These are phyloP conservation scores for Plantago lanceolata DNA, from an alignment of 305 asterid species.

Conservation along the genomic window DNA sequence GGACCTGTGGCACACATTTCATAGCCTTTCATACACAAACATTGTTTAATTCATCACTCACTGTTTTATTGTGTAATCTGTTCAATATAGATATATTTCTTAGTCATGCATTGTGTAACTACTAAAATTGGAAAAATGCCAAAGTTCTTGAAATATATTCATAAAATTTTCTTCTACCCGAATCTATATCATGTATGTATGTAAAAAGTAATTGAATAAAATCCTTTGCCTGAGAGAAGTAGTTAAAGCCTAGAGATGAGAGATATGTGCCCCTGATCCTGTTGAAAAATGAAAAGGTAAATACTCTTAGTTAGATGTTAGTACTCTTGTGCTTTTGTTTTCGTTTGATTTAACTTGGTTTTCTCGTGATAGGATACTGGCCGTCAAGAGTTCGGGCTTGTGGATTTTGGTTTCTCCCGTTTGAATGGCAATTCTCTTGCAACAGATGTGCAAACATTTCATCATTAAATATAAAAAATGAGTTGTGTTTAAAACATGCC, in stretches of 20 bases:
- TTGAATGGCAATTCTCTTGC: constrained; percentile 89
- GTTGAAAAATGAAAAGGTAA: too few relatives aligned
- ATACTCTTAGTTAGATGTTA: background rate
- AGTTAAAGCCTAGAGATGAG: background rate
- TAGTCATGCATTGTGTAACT: constrained; percentile 1
- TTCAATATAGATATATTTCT: background rate
- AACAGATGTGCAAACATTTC: constrained; percentile 59
- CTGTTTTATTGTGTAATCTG: background rate
- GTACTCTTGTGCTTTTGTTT: constrained; percentile 3
- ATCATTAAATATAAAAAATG: constrained; percentile 35
- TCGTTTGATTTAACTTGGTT: constrained; percentile 8
- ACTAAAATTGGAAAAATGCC: background rate
- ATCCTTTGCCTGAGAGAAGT: background rate
- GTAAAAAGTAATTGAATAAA: background rate
- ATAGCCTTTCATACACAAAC: background rate
- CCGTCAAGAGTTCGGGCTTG: constrained; percentile 77
- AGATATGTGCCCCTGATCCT: background rate
- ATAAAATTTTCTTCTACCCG: background rate
- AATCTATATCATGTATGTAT: background rate
- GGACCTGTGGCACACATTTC: background rate
- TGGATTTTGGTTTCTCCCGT: constrained; percentile 91
- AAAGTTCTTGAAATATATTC: background rate
- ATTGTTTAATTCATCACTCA: background rate
- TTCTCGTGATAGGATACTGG: constrained; percentile 71
- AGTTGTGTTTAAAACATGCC: constrained; percentile 57